These are phyloP conservation scores for Silybum marianum DNA, from an alignment of 129 eudicot species.

Conservation along the genomic window DNA sequence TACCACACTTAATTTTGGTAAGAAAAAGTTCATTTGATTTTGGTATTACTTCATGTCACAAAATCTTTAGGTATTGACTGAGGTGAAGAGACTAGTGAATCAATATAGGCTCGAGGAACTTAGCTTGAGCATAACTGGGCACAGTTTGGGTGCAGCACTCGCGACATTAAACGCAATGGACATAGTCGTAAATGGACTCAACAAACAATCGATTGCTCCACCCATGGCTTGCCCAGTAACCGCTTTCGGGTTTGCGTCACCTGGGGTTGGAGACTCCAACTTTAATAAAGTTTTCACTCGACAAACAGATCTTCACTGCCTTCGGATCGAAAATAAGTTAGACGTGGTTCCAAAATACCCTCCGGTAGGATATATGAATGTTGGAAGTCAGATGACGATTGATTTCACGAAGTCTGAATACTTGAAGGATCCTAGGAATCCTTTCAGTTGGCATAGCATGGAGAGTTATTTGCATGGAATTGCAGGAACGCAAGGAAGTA, in stretches of 20 bases:
- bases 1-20: background rate
- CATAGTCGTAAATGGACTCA: constrained; percentile 55
- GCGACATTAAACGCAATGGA: constrained; percentile 70
- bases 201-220: constrained; percentile 39
- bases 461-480: constrained; percentile 78
- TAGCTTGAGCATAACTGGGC: constrained; percentile 74
- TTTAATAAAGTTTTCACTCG: constrained; percentile 30
- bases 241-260: constrained; percentile 66
- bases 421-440: constrained; percentile 54
- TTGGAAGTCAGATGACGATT: constrained; percentile 54
- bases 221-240: constrained; percentile 57
- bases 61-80: constrained; percentile 50
- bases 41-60: background rate
- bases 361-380: constrained; percentile 49
- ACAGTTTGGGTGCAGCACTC: constrained; percentile 82
- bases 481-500: constrained; percentile 61
- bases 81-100: constrained; percentile 61
- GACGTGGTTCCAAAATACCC: constrained; percentile 68
- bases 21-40: background rate
- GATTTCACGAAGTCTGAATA: constrained; percentile 56
- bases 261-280: constrained; percentile 60
- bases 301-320: constrained; percentile 30
- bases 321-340: constrained; percentile 44
- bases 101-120: constrained; percentile 67
- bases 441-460: constrained; percentile 57